Evolutionary conservation across 2,329 filamentous ascomycete species (phyloP).

Genomic region (Chaetomium globosum): DNA sequence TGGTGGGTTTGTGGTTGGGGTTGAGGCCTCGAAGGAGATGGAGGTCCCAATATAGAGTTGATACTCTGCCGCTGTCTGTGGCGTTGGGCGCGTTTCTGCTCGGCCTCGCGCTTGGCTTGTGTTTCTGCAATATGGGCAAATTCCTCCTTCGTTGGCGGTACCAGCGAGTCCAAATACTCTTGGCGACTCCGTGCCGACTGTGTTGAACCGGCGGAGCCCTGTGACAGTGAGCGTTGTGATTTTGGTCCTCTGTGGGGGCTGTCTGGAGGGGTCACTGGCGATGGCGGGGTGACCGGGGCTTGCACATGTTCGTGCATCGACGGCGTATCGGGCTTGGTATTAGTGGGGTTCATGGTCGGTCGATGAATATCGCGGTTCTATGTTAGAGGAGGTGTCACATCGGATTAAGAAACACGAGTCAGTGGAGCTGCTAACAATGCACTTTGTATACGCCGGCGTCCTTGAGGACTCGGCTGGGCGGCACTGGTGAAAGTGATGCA

Average conservation of each 20-base stretch:
- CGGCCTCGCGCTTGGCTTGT: slow-evolving; percentile 34
- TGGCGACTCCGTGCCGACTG: slow-evolving; percentile 24
- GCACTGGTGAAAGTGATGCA: neutral
- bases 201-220: slow-evolving; percentile 16
- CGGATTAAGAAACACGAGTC: neutral
- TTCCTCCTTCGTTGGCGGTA: slow-evolving; percentile 32
- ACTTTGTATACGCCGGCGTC: neutral
- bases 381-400: neutral
- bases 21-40: neutral
- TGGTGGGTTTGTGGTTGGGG: slow-evolving; percentile 14
- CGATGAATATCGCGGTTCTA: neutral
- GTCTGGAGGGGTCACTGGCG: neutral
- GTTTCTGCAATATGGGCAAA: slow-evolving; percentile 35
- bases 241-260: neutral
- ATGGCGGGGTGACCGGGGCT: neutral
- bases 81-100: slow-evolving; percentile 34
- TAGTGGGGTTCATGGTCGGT: neutral
- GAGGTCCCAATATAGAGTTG: slow-evolving; percentile 11
- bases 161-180: slow-evolving; percentile 35
- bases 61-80: slow-evolving; percentile 30
- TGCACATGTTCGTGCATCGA: neutral
- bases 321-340: neutral
- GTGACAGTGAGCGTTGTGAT: slow-evolving; percentile 6
- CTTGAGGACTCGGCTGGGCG: neutral
- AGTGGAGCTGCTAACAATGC: neutral